These are phyloP conservation scores for Tuber melanosporum DNA, from an alignment of 495 filamentous ascomycete species.

Conservation along the genomic window DNA sequence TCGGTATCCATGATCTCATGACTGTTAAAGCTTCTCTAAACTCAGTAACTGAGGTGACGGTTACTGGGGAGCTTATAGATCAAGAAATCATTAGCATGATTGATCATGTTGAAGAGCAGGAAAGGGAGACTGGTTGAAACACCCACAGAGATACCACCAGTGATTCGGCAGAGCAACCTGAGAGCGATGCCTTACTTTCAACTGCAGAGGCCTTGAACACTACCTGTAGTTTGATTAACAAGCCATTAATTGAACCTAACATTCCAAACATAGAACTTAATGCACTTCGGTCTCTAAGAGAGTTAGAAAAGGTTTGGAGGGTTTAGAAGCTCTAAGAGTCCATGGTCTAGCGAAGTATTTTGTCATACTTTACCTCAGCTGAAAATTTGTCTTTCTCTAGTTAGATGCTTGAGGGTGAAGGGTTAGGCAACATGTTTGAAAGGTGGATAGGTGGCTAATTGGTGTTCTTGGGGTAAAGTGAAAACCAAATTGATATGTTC, in stretches of 20 bases:
- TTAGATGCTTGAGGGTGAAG: neutral
- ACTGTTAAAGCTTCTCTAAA: neutral
- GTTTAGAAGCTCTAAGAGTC: neutral
- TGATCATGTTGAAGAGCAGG: neutral
- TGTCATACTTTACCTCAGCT: neutral
- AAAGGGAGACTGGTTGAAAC: neutral
- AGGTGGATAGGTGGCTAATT: neutral
- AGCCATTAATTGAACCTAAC: too few species aligned
- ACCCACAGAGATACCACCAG: too few species aligned
- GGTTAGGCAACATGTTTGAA: too few species aligned
- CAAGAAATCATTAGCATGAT: conserved; percentile 5
- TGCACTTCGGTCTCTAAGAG: too few species aligned
- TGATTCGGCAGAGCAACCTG: too few species aligned
- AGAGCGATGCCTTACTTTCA: too few species aligned
- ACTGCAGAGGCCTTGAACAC: too few species aligned
- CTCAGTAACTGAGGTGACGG: neutral
- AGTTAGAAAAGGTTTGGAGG: neutral
- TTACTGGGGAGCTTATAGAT: neutral
- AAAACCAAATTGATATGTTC: neutral
- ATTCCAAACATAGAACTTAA: too few species aligned
- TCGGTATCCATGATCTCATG: neutral
- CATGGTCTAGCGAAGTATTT: neutral
- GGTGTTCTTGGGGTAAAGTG: neutral
- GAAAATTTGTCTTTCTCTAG: neutral
- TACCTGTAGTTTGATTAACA: too few species aligned